A percentile compares a stretch with the other conserved stretches of the same genome.
phyloP scores from a whole-genome alignment of 257 asterid genomes.

The Solanum piurae region DNA sequence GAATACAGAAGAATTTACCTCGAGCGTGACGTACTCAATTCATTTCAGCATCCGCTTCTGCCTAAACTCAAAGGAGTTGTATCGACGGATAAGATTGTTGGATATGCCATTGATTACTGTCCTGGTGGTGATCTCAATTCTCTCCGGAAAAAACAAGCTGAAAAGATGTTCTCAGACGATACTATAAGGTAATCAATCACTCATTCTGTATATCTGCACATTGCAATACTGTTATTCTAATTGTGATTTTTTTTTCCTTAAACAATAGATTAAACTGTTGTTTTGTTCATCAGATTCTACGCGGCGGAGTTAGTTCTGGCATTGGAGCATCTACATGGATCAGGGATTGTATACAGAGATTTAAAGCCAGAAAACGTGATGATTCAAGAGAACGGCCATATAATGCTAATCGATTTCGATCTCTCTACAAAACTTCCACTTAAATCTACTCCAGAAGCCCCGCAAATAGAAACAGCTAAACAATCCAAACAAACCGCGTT shows the following conservation, averaged over 20 bases:
- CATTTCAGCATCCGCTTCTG: slow-evolving; percentile 59
- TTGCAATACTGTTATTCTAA: neutral
- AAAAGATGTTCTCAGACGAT: slow-evolving; percentile 91
- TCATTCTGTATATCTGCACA: neutral
- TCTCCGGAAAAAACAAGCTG: slow-evolving; percentile 62
- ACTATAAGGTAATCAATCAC: slow-evolving; percentile 55
- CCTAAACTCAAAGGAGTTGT: slow-evolving; percentile 78
- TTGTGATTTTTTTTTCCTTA: slow-evolving; percentile 6
- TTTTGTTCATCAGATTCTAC: slow-evolving; percentile 47
- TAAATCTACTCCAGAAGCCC: slow-evolving; percentile 34
- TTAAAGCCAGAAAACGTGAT: slow-evolving; percentile 92
- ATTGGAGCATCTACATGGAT: slow-evolving; percentile 69
- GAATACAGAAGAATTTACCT: slow-evolving; percentile 50
- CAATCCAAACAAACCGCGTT: neutral
- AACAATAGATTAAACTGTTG: neutral
- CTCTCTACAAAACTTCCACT: slow-evolving; percentile 64
- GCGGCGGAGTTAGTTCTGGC: slow-evolving; percentile 86
- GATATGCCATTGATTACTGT: slow-evolving; percentile 88
- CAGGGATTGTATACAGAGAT: slow-evolving; percentile 82
- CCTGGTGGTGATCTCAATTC: slow-evolving; percentile 81
- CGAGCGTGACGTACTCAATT: slow-evolving; percentile 51
- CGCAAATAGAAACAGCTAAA: neutral
- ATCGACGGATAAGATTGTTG: slow-evolving; percentile 59
- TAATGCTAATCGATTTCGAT: slow-evolving; percentile 91
- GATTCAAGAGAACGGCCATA: slow-evolving; percentile 82